These are phyloP conservation scores for Orbilia javanica DNA, from an alignment of 2,329 filamentous ascomycete genomes.

Conservation along the genomic window DNA sequence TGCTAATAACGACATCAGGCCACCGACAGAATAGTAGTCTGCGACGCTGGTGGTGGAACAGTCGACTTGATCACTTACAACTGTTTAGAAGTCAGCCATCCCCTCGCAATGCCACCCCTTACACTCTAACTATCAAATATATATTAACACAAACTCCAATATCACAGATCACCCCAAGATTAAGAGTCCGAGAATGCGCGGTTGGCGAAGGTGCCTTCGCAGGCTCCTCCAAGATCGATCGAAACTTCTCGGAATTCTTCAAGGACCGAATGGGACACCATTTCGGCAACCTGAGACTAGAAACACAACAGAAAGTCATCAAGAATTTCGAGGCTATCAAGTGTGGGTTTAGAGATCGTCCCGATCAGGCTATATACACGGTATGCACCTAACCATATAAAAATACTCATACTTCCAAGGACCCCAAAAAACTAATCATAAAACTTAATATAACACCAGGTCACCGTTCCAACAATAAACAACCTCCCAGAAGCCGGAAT, in stretches of 20 bases:
- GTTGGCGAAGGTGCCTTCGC: constrained; percentile 55
- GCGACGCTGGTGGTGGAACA: constrained; percentile 55
- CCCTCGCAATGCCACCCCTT: background rate
- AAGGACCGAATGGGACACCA: constrained; percentile 49
- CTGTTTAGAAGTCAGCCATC: constrained; percentile 42
- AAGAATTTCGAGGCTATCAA: constrained; percentile 60
- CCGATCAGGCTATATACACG: constrained; percentile 54
- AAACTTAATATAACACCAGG: constrained; percentile 13
- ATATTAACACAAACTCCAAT: constrained; percentile 6
- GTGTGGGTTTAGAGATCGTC: constrained; percentile 58
- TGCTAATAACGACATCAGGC: constrained; percentile 27
- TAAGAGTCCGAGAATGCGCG: constrained; percentile 56
- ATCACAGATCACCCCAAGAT: constrained; percentile 42
- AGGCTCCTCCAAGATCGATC: constrained; percentile 53
- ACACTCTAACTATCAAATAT: background rate
- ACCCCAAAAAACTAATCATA: background rate
- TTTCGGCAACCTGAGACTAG: constrained; percentile 43
- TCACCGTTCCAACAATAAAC: constrained; percentile 56
- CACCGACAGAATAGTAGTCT: constrained; percentile 52
- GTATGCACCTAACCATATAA: constrained; percentile 17
- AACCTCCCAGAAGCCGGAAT: constrained; percentile 55
- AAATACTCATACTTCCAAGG: background rate
- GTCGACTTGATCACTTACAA: constrained; percentile 57
- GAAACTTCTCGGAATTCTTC: constrained; percentile 50
- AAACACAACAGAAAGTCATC: constrained; percentile 58